Evolutionary conservation across 805 yeast genomes (phyloP).

Genomic region (Kodamaea kaohsiungensis): DNA sequence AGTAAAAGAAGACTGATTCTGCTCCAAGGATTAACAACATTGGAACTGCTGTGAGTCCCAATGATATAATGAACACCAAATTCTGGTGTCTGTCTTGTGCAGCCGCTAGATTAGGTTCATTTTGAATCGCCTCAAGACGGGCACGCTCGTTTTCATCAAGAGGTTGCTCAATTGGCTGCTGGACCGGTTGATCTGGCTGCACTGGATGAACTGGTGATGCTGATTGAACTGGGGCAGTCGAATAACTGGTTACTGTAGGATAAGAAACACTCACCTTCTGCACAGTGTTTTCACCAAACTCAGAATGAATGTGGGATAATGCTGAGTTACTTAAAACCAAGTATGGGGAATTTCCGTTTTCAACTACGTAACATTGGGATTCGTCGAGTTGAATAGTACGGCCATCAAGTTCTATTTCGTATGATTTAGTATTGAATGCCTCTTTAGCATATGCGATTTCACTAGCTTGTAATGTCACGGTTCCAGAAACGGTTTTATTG

Average conservation of each 20-base stretch:
- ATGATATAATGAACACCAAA: neutral
- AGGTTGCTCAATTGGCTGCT: neutral
- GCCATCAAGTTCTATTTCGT: neutral
- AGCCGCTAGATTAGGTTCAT: neutral
- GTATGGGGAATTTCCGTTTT: conserved; percentile 36
- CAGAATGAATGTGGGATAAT: conserved; percentile 23
- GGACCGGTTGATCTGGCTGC: too few relatives aligned
- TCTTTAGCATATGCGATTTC: neutral
- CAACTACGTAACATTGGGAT: conserved; percentile 46
- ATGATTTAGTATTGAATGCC: neutral
- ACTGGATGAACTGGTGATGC: neutral
- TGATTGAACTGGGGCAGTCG: too few relatives aligned
- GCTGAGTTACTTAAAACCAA: conserved; percentile 41
- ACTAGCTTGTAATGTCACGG: neutral
- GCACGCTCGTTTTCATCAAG: neutral
- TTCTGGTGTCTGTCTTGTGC: conserved; percentile 2
- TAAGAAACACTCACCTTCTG: neutral
- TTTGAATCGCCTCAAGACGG: neutral
- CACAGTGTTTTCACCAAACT: conserved; percentile 3
- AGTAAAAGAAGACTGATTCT: neutral
- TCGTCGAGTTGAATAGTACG: conserved; percentile 22
- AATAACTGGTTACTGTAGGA: neutral
- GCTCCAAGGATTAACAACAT: neutral
- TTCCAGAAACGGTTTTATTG: neutral
- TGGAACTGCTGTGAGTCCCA: conserved; percentile 1